A percentile compares a stretch with the other conserved stretches of the same genome.
Evolutionary conservation across 352 stramenopile genomes (phyloP).

Genomic region (Proteromonas lacertae): DNA sequence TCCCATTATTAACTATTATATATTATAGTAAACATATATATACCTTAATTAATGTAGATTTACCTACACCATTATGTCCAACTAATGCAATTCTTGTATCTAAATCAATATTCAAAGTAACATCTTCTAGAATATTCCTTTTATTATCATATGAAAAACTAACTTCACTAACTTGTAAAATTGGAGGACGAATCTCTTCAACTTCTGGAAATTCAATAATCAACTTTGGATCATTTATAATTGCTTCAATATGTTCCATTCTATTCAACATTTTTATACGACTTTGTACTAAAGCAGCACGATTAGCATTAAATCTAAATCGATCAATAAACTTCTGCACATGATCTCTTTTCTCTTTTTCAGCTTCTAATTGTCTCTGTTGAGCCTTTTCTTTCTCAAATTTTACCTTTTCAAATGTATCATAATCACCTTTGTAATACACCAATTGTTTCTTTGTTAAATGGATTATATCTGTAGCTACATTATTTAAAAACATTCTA

Average conservation of each 20-base stretch:
- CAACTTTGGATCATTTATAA: too few species aligned
- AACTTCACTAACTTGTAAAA: neutral
- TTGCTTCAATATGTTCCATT: neutral
- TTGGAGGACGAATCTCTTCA: too few species aligned
- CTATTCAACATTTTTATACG: neutral
- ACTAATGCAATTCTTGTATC: slow-evolving; percentile 49
- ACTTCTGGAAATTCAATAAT: too few species aligned
- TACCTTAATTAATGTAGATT: slow-evolving; percentile 73
- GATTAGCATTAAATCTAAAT: neutral
- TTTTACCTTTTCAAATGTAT: neutral
- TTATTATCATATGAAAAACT: too few species aligned
- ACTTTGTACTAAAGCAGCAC: neutral
- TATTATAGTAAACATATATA: slow-evolving; percentile 27
- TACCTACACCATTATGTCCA: slow-evolving; percentile 52
- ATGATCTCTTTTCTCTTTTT: neutral
- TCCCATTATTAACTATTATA: slow-evolving; percentile 10
- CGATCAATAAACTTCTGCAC: neutral
- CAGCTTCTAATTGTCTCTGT: neutral
- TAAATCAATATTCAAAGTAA: slow-evolving; percentile 7
- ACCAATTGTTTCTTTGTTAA: neutral
- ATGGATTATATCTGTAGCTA: slow-evolving; percentile 1
- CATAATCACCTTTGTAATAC: neutral
- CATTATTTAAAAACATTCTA: neutral
- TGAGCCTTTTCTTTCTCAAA: neutral
- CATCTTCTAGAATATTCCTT: neutral